Percentiles rank a stretch among this genome's conserved stretches.
These are phyloP conservation scores for Tuber magnatum DNA, from an alignment of 495 filamentous ascomycete species.

Conservation along the genomic window DNA sequence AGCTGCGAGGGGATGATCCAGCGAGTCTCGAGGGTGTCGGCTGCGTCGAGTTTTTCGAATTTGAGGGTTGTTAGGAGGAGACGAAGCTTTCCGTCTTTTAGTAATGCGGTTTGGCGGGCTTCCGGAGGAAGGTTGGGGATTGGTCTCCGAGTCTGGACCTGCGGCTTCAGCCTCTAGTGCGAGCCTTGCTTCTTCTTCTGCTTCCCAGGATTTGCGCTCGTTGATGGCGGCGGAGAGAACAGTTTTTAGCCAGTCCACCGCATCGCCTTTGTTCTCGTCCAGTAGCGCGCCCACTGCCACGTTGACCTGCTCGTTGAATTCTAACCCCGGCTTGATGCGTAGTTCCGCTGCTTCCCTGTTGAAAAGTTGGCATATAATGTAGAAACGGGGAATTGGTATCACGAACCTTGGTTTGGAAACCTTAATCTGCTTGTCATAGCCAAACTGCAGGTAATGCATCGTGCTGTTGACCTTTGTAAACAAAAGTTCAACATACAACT, in stretches of 20 bases:
- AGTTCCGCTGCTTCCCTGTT: slow-evolving; percentile 56
- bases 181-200: slow-evolving; percentile 54
- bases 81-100: slow-evolving; percentile 82
- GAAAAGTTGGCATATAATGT: slow-evolving; percentile 5
- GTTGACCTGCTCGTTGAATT: slow-evolving; percentile 61
- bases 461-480: slow-evolving; percentile 88
- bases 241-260: slow-evolving; percentile 73
- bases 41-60: slow-evolving; percentile 50
- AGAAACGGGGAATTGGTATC: background rate
- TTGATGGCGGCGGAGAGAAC: slow-evolving; percentile 58
- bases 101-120: slow-evolving; percentile 60
- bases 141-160: slow-evolving; percentile 40
- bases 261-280: slow-evolving; percentile 64
- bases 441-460: slow-evolving; percentile 78
- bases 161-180: slow-evolving; percentile 44
- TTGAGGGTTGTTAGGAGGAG: slow-evolving; percentile 74
- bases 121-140: slow-evolving; percentile 42
- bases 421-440: slow-evolving; percentile 71
- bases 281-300: slow-evolving; percentile 71
- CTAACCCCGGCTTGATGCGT: slow-evolving; percentile 65
- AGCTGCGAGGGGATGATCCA: slow-evolving; percentile 73
- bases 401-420: slow-evolving; percentile 45
- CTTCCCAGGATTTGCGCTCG: slow-evolving; percentile 76
- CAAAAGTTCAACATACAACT: slow-evolving; percentile 75
- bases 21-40: slow-evolving; percentile 60